Evolutionary conservation across 768 basidiomycete species (phyloP), one percentile per base, ranked within the genome.

Genomic region (Pleurotus tuoliensis): DNA sequence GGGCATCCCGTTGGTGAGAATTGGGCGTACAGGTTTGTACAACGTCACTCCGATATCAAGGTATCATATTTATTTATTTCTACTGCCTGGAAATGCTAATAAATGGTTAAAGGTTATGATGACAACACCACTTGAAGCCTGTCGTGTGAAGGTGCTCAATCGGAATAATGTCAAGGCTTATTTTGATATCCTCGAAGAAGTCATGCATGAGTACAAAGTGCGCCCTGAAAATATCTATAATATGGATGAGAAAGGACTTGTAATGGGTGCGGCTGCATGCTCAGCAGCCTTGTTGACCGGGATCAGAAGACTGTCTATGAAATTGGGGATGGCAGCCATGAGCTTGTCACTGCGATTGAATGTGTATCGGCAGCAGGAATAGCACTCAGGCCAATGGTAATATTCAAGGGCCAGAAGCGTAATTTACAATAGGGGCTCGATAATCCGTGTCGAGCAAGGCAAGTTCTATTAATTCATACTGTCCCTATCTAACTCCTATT

Each of bases 291-390:
- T 47, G 53, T 69, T 48, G 53, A 60, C 16, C 60, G 64, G 1
- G 57, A 62, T 5, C 53, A 64, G 16, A 53, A 58, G 3, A 39
- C 40, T 1, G 56, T 60, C 6, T 69, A 71, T 52, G 54, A 61
- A 16, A 54, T 66, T 7, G 53, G 61, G 6, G 69, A 64, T 58
- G 70, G 59, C 7, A 69, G 73, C 34, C 69, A 73, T 0, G 69
- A 78, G 57, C 69, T 77, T 2, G 69, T 79, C 25, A 79, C 75
- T 0, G 63, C 79, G 18, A 68, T 80, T 49, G 74, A 79, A 56
- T 67, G 68, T 62, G 57, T 73, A 4, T 66, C 60, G 47, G 73
- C 75, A 1, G 73, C 73, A 64, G 76, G 76, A 0, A 62, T 51
- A 3, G 18, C 18, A 22, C 37, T 55, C 15, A 30, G 30, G 12